Conservation (phyloP, 164 flowering plant species). For the Annona squamosa region DNA sequence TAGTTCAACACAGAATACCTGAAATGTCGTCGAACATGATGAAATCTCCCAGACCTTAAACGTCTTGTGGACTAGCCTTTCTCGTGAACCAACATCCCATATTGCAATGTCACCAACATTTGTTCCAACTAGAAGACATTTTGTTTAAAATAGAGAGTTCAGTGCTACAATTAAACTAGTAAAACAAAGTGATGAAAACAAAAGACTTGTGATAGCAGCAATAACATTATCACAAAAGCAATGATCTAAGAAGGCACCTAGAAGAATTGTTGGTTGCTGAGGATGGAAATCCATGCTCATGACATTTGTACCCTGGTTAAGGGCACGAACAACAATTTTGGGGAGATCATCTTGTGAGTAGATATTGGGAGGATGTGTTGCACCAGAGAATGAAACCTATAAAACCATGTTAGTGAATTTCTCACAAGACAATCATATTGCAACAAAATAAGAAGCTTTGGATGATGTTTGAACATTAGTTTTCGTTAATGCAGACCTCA, state of each 20-base stretch:
- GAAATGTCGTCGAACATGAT: constrained; percentile 34
- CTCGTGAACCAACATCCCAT: constrained; percentile 55
- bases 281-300: constrained; percentile 94
- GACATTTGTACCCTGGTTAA: constrained; percentile 60
- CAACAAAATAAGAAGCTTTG: neutral
- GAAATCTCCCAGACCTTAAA: constrained; percentile 47
- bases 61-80: constrained; percentile 36
- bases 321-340: constrained; percentile 43
- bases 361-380: constrained; percentile 41
- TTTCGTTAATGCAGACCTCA: constrained; percentile 35
- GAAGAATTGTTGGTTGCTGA: constrained; percentile 55
- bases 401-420: neutral
- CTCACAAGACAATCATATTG: neutral
- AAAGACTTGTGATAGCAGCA: neutral
- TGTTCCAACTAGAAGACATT: constrained; percentile 29
- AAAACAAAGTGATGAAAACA: neutral
- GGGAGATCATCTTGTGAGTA: constrained; percentile 76
- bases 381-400: constrained; percentile 59
- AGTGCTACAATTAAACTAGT: neutral
- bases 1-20: constrained; percentile 23
- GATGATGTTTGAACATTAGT: neutral
- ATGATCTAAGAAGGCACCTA: constrained; percentile 32
- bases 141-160: neutral
- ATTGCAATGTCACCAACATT: constrained; percentile 62
- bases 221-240: neutral